phyloP scores from a whole-genome alignment of 2,329 filamentous ascomycete species.

The Aspergillus novofumigatus region DNA sequence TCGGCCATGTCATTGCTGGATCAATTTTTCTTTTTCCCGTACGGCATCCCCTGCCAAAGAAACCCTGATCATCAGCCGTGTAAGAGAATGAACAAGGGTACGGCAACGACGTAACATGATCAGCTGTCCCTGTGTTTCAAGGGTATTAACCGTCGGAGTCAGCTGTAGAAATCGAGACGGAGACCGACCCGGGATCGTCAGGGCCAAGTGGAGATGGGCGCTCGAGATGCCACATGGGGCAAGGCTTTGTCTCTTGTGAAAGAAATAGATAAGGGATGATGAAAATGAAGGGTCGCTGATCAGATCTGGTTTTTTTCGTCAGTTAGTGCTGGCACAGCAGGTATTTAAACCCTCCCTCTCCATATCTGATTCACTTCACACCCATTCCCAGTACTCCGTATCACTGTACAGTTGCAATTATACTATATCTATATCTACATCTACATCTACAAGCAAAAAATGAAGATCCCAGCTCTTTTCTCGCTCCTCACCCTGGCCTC shows the following conservation, averaged over 20 bases:
- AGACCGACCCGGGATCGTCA: not conserved
- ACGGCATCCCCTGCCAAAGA: not conserved
- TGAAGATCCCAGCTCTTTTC: slow-evolving; percentile 1
- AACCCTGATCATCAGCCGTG: not conserved
- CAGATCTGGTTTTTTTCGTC: no score
- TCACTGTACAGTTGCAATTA: no score
- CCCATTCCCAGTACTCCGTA: no score
- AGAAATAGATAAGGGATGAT: not conserved
- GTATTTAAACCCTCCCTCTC: not conserved
- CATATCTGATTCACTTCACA: no score
- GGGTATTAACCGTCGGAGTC: not conserved
- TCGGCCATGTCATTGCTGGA: not conserved
- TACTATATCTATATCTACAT: no score
- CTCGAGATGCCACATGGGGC: not conserved
- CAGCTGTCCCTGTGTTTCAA: not conserved
- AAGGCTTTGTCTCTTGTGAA: not conserved
- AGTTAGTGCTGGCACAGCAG: not conserved
- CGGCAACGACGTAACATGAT: not conserved
- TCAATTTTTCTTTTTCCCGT: not conserved
- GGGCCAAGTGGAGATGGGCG: not conserved
- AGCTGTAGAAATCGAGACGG: not conserved
- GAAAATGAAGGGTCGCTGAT: no score
- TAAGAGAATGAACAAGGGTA: not conserved
- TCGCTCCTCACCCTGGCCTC: not conserved
- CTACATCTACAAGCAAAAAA: not conserved